Conservation (phyloP, 2,329 filamentous ascomycete genomes). For the Colletotrichum camelliae region DNA sequence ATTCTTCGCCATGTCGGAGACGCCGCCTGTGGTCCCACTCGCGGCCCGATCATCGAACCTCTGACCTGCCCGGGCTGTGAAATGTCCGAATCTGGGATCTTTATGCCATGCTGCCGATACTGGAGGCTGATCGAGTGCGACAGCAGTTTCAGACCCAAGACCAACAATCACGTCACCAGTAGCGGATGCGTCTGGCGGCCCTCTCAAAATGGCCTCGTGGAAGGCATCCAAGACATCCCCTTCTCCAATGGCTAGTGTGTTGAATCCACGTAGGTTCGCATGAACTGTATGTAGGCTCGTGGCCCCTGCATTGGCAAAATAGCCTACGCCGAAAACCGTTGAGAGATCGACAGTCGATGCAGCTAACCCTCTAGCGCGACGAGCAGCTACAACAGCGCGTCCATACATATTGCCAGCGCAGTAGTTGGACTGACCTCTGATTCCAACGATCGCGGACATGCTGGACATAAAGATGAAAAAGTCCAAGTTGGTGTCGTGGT, state of each 20-base stretch:
- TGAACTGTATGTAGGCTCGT: background rate
- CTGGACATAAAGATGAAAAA: slow-evolving; percentile 43
- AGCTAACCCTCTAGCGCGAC: slow-evolving; percentile 39
- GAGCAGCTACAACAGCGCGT: slow-evolving; percentile 35
- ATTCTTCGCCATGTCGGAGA: background rate
- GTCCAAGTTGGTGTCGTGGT: slow-evolving; percentile 31
- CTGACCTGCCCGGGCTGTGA: background rate
- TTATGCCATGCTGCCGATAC: background rate
- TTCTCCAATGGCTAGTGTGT: background rate
- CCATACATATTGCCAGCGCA: slow-evolving; percentile 49
- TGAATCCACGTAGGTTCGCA: background rate
- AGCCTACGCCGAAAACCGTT: slow-evolving; percentile 45
- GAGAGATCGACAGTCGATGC: slow-evolving; percentile 43
- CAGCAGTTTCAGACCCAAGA: background rate
- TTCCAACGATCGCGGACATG: slow-evolving; percentile 29
- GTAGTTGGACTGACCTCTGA: slow-evolving; percentile 49
- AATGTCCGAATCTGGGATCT: background rate
- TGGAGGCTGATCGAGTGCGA: background rate
- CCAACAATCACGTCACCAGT: background rate
- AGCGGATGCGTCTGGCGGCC: background rate
- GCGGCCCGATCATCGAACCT: background rate
- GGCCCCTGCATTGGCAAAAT: slow-evolving; percentile 29
- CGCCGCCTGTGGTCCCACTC: background rate
- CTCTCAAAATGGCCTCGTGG: background rate
- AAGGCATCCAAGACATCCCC: background rate